Base-by-base conservation (phyloP, 495 filamentous ascomycete species). In the Cercophora samala region DNA sequence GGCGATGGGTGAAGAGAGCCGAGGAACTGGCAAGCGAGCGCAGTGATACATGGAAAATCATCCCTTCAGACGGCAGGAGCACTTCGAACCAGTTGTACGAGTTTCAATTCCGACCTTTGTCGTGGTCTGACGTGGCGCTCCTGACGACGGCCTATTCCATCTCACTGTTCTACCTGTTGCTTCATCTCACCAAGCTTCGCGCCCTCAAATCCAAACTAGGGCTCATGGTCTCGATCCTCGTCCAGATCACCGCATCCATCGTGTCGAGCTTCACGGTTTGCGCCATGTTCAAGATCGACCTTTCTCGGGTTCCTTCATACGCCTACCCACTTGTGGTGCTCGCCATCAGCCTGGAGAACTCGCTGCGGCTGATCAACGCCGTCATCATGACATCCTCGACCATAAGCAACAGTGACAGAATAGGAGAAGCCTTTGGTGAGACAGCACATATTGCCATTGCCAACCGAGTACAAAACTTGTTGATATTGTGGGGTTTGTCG, bases 251-350 rank as follows among this genome's bases (percentile, higher is more conserved):
- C 8, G 80, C 87, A n/a, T 88, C 90, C 13, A 85, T 91, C 62
- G 76, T 87, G 69, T 85, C 87, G 4, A 89, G 85, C 73, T 88
- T 88, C 72, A 87, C 86, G 0, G 76, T 89, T 60, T 86, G 87
- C 68, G 86, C 85, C 53, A 80, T 88, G 37, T 77, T 88, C 63
- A 86, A 86, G 66, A 78, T 88, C 64, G 84, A 88, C 61, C 77
- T 89, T 2, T 88, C 87, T 52, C 81, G 84, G 62, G 80, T 89
- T 61, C 87, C 87, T 4, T 80, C 80, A 67, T 82, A 85, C 54
- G 83, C 84, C 26, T 92, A 90, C 75, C 90, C 90, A 0, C 82
- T 90, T 9, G 88, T 91, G n/a, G 82, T 91, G 17, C 80, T 91
- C 52, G 83, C 83, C 37, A 86, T 90, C 74, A 90, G 90, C 60